A percentile compares a stretch with the other conserved stretches of the same genome.
phyloP scores from a whole-genome alignment of 495 filamentous ascomycete genomes.

The Neurospora sp. region DNA sequence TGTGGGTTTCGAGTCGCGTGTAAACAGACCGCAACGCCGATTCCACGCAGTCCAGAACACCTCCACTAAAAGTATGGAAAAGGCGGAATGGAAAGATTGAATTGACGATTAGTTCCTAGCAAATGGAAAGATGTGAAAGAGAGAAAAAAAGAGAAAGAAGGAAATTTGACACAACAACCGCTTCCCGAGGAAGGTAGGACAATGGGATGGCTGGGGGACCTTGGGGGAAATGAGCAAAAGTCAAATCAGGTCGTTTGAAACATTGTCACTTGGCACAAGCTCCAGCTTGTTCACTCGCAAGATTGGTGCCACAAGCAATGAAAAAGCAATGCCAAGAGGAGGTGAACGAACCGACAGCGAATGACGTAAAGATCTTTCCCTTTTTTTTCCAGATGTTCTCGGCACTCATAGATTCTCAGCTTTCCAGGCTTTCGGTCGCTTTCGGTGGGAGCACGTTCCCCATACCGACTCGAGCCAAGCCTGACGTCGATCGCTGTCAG shows the following conservation, averaged over 20 bases:
- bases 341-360: neutral
- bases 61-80: neutral
- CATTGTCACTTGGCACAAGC: neutral
- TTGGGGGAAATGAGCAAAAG: neutral
- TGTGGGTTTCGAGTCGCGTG: neutral
- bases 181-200: neutral
- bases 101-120: neutral
- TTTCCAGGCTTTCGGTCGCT: neutral
- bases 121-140: neutral
- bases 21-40: neutral
- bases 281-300: neutral
- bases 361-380: neutral
- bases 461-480: neutral
- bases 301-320: neutral
- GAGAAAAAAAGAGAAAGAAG: neutral
- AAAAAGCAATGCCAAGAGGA: neutral
- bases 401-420: neutral
- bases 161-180: neutral
- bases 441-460: neutral
- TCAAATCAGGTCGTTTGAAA: neutral
- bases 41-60: neutral
- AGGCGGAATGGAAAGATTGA: neutral
- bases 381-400: neutral
- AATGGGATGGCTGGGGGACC: neutral
- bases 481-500: neutral